Evolutionary conservation across 2,329 filamentous ascomycete species (phyloP), one percentile per base, ranked within the genome.

Genomic region (Penicillium sclerotigenum): DNA sequence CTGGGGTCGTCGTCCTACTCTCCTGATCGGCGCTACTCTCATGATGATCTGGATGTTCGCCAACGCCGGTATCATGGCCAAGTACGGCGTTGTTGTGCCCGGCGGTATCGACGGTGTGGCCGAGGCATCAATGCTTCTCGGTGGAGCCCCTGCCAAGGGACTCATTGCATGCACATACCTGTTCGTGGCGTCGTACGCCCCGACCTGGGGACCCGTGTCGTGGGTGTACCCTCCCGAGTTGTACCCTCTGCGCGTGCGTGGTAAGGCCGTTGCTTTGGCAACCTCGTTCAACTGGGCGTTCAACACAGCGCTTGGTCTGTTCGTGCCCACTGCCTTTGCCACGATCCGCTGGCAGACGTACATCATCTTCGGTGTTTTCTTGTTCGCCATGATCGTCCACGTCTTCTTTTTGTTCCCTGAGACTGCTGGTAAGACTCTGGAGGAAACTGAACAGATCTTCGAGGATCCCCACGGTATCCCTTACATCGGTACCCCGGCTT

Each of bases 361-460:
- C 73, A 83, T 91, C 71, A 79, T 93, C 60, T 93, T 93, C 67
- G 89, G 81, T 13, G 80, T 85, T 16, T 90, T 91, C 77, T 89
- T 88, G 68, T 80, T 80, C 1, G 79, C 78, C 6, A 87, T 87
- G 58, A 83, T 85, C 42, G 66, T 90, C 31, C 86, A 89, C 71
- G 83, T 87, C 66, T 81, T 82, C 69, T 78, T 91, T 60, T 71
- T 80, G 16, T 85, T 84, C 63, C 87, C 87, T 0, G 83, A 90
- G 73, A 91, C 88, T 0, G 83, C 85, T 37, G 87, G 87, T 13
- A 88, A 85, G 74, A 87, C 87, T 0, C 81, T 91, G 0, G 89
- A 92, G 70, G 87, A 91, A 71, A 87, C 90, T 69, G 87, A 89
- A 62, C 83, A 84, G 6, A 85, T 91, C 60, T 91, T 91, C 66